These are phyloP conservation scores for Phoma sp. DNA, from an alignment of 2,329 filamentous ascomycete species.

Conservation along the genomic window DNA sequence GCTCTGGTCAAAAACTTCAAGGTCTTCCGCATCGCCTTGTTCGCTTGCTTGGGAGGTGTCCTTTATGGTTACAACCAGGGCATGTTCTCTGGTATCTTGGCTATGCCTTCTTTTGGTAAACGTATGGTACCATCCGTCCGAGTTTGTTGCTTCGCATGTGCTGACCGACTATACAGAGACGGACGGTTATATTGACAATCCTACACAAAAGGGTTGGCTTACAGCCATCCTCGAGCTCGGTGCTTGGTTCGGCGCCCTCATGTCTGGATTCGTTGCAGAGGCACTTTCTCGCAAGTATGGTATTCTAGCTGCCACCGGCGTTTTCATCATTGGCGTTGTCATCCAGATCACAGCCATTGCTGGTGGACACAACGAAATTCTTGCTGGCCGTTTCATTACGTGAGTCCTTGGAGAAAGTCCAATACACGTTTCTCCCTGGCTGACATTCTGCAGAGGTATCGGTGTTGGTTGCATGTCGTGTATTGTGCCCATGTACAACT, in stretches of 20 bases:
- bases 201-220: conserved; percentile 55
- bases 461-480: conserved; percentile 72
- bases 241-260: conserved; percentile 75
- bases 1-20: conserved; percentile 60
- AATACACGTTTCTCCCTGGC: conserved; percentile 25
- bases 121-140: conserved; percentile 25
- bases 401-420: conserved; percentile 19
- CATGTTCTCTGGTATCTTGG: conserved; percentile 73
- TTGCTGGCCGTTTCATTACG: conserved; percentile 75
- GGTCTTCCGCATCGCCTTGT: conserved; percentile 62
- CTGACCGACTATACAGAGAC: conserved; percentile 46
- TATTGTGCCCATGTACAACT: conserved; percentile 64
- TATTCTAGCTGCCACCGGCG: conserved; percentile 67
- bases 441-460: conserved; percentile 53
- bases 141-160: background rate
- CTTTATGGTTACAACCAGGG: conserved; percentile 77
- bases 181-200: conserved; percentile 46
- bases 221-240: conserved; percentile 74
- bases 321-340: conserved; percentile 74
- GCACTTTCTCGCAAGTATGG: conserved; percentile 71
- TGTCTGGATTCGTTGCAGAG: conserved; percentile 75
- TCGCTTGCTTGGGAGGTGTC: conserved; percentile 59
- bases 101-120: conserved; percentile 55
- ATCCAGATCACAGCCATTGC: conserved; percentile 68
- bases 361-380: conserved; percentile 64